phyloP scores from a whole-genome alignment of 352 stramenopile genomes.

The Sclerospora graminicola region DNA sequence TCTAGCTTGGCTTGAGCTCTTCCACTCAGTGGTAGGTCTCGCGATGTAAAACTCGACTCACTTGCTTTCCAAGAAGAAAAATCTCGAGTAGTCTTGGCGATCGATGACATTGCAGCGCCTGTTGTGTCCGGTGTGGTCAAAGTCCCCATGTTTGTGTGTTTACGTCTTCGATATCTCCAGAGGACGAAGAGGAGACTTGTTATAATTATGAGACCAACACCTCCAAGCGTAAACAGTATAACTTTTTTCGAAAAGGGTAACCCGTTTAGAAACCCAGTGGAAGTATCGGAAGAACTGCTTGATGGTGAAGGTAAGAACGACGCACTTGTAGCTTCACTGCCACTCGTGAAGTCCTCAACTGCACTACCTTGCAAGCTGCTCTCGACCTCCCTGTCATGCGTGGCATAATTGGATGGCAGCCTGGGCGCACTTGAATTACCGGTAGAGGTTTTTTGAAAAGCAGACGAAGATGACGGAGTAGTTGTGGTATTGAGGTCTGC shows the following conservation, averaged over 20 bases:
- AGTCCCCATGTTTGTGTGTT: conserved; percentile 6
- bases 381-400: conserved; percentile 1
- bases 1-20: conserved; percentile 15
- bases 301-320: conserved; percentile 12
- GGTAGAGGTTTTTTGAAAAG: neutral
- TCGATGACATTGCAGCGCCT: conserved; percentile 2
- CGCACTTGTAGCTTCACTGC: neutral
- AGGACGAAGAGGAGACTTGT: conserved; percentile 20
- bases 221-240: conserved; percentile 14
- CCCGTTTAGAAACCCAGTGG: conserved; percentile 5
- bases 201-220: conserved; percentile 13
- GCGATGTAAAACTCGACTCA: conserved; percentile 13
- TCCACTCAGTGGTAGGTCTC: conserved; percentile 13
- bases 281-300: conserved; percentile 1
- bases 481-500: conserved; percentile 1
- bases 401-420: conserved; percentile 2
- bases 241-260: conserved; percentile 10
- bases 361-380: conserved; percentile 1
- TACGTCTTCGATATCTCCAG: conserved; percentile 7
- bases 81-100: conserved; percentile 4
- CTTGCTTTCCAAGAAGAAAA: conserved; percentile 16
- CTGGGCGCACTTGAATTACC: conserved; percentile 6
- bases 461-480: conserved; percentile 3
- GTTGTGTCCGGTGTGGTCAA: conserved; percentile 1
- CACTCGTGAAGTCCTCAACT: neutral